These are phyloP conservation scores for Symbiotaphrina buchneri DNA, from an alignment of 495 filamentous ascomycete species.

Conservation along the genomic window DNA sequence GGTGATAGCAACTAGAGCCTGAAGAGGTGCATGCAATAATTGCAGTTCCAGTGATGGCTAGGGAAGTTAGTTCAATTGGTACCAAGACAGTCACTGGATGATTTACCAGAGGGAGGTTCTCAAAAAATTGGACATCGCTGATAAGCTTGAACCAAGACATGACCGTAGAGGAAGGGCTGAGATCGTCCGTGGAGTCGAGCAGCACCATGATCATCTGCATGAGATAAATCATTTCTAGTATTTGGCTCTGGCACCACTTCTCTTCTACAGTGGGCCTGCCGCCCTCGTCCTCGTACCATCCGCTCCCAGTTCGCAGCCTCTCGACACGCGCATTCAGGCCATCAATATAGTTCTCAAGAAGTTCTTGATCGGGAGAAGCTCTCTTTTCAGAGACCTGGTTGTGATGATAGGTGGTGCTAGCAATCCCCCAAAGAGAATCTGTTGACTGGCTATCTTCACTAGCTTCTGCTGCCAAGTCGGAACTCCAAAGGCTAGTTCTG, in stretches of 20 bases:
- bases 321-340: constrained; percentile 21
- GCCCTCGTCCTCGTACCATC: constrained; percentile 25
- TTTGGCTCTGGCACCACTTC: constrained; percentile 34
- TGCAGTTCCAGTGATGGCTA: constrained; percentile 16
- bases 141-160: constrained; percentile 57
- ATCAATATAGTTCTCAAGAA: constrained; percentile 14
- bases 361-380: too few species aligned
- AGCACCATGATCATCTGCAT: constrained; percentile 53
- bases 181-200: constrained; percentile 27
- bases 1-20: constrained; percentile 42
- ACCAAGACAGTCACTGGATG: neutral
- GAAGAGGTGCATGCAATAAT: constrained; percentile 35
- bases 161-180: constrained; percentile 31
- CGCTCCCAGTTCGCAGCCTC: constrained; percentile 21
- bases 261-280: constrained; percentile 28
- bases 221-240: constrained; percentile 47
- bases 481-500: constrained; percentile 6
- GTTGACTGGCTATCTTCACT: constrained; percentile 1
- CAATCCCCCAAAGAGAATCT: constrained; percentile 11
- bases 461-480: neutral
- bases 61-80: constrained; percentile 14
- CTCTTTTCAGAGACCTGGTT: too few species aligned
- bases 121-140: constrained; percentile 37
- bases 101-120: constrained; percentile 32
- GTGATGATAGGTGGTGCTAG: too few species aligned